Percentiles rank a stretch among this genome's conserved stretches.
Evolutionary conservation across 768 basidiomycete genomes (phyloP).

Genomic region (Dictyophora rubrovolvata): DNA sequence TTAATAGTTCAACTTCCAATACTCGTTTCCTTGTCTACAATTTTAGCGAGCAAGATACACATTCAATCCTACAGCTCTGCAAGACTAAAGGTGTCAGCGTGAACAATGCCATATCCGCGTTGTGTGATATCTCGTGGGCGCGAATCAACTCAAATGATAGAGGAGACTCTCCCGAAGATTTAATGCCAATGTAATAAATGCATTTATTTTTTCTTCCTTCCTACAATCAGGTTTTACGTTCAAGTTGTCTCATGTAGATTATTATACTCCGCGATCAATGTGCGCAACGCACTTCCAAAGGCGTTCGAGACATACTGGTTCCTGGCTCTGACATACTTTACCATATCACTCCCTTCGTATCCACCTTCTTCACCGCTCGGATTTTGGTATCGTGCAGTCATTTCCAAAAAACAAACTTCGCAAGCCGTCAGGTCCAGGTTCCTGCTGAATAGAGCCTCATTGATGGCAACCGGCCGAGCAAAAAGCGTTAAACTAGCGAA

Average conservation of each 20-base stretch:
- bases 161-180: not conserved
- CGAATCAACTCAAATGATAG: not conserved
- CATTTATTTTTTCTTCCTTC: not conserved
- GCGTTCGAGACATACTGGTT: slow-evolving; percentile 10
- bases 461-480: slow-evolving; percentile 11
- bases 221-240: not conserved
- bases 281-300: slow-evolving; percentile 12
- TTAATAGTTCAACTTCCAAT: not conserved
- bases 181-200: not conserved
- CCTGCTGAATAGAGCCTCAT: slow-evolving; percentile 13
- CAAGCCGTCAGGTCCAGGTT: slow-evolving; percentile 12
- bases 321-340: slow-evolving; percentile 17
- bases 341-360: slow-evolving; percentile 15
- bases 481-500: not conserved
- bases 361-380: slow-evolving; percentile 9
- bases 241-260: slow-evolving; percentile 6
- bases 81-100: slow-evolving; percentile 13
- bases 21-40: not conserved
- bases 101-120: slow-evolving; percentile 14
- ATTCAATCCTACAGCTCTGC: slow-evolving; percentile 10
- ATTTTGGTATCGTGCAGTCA: slow-evolving; percentile 16
- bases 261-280: slow-evolving; percentile 16
- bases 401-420: slow-evolving; percentile 13
- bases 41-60: slow-evolving; percentile 8
- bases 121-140: slow-evolving; percentile 16